Base-by-base conservation (phyloP, 441 rosid genomes). In the Gossypium laxum region DNA sequence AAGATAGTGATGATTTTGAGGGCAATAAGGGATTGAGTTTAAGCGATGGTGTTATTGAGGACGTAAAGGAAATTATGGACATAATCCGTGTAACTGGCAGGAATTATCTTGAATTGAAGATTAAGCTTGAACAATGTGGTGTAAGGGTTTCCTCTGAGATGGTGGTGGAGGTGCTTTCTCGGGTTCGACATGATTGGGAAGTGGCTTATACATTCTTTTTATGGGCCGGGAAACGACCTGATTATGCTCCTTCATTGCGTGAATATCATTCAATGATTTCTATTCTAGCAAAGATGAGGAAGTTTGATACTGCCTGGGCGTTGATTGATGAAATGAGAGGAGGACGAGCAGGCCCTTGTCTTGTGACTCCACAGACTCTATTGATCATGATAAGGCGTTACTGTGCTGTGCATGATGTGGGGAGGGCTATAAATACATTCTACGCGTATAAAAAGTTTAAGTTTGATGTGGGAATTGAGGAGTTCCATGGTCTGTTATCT, bases 241-340 rank as follows among this genome's bases (percentile, higher is more conserved):
- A 76, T 55, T 87, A 88, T 72, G 61, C 79, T 50, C 91, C 81
- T 73, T 85, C 88, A 0, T 57, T 86, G 15, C 86, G 91, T 11
- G 90, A 88, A 64, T 89, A 80, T 77, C 89, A 90, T 81, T 70
- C 86, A 2, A 88, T 94, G 99, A 89, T 92, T 77, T 86, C 89
- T 12, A 85, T 91, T 74, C 88, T 92, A 15, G 93, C 91, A 48
- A 92, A 89, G 76, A 86, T 87, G 93, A 85, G 96, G 78, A 95
- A 89, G 82, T 92, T 92, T 45, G 95, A 91, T 80, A 89, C 96
- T 5, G 95, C 98, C 2, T 92, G 96, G 99, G 61, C 82, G 0
- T 81, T 95, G 85, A 83, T 95, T 56, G 93, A 95, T 72, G 95
- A 95, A 82, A 89, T 95, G 98, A 83, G 86, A 80, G 89, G 88